These are phyloP conservation scores for Vigna radiata DNA, from an alignment of 306 rosid species.

Conservation along the genomic window DNA sequence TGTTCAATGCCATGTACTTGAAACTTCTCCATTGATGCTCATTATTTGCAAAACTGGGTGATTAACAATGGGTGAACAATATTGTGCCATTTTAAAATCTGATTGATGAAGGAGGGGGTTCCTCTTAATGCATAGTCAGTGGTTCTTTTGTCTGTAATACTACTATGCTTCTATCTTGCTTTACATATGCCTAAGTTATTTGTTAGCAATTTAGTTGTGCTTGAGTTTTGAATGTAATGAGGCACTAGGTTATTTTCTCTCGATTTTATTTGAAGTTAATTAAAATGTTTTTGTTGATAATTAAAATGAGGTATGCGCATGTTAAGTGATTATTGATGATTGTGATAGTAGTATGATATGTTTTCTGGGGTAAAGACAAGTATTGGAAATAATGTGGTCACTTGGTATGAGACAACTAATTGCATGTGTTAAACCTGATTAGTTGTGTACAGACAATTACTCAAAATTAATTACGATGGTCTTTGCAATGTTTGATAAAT, in stretches of 20 bases:
- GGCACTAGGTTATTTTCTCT: constrained; percentile 1
- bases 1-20: not conserved
- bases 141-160: not conserved
- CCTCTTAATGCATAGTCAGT: constrained; percentile 7
- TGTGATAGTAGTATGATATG: not conserved
- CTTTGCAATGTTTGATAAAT: constrained; percentile 10
- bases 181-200: constrained; percentile 7
- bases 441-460: constrained; percentile 11
- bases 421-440: not conserved
- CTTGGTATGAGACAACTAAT: not conserved
- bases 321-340: constrained; percentile 3
- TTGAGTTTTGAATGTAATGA: not conserved
- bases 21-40: not conserved
- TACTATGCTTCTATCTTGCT: not conserved
- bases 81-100: not conserved
- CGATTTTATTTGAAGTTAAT: not conserved
- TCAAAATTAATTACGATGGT: not conserved
- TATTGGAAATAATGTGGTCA: constrained; percentile 2
- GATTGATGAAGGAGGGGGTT: not conserved
- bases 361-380: not conserved
- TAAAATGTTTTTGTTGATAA: not conserved
- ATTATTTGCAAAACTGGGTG: not conserved
- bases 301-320: constrained; percentile 5
- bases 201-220: constrained; percentile 22
- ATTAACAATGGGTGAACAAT: constrained; percentile 20